Evolutionary conservation across 495 filamentous ascomycete species (phyloP), one percentile per base, ranked within the genome.

Genomic region (Hypoxylon subgilvum): DNA sequence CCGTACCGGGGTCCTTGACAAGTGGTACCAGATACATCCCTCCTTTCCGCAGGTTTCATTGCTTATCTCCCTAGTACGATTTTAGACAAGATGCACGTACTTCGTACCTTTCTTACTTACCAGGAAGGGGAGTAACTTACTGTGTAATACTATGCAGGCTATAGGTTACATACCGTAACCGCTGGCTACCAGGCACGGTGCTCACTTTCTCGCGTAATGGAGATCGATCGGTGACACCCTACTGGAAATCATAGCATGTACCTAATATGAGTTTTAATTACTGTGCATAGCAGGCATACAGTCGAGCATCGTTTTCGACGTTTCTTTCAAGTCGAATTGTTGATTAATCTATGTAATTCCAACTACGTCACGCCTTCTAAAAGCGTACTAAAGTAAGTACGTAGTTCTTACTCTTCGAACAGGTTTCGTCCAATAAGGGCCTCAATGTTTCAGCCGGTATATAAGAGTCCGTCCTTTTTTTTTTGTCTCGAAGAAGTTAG

Each of bases 161-260:
- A n/a, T n/a, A 52, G 34, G 59, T 63, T 43, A 53, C 59, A 52
- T 57, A 18, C 35, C 47, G 52, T n/a, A n/a, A n/a, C n/a, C 32
- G 42, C 60, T 22, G 34, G 30, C 3, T 6, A 16, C 13, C 28
- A 30, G 30, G 36, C 21, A 13, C 27, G 21, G n/a, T 4, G 5
- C 34, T 42, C n/a, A n/a, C n/a, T 22, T 19, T 51, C 21, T 27
- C 17, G 28, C 31, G 38, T 58, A 50, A 59, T 59, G 52, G 27
- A 50, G 53, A 59, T 64, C 54, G 54, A 64, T 64, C 43, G 40
- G 36, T 64, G 38, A 22, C 22, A 55, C 51, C 51, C 40, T 56
- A 41, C 12, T 27, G 39, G 39, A 36, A 41, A 54, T 38, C 31
- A 51, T 46, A 40, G 12, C 4, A 36, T 6, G 0, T 6, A 28